Base-by-base conservation (phyloP, 164 flowering plant genomes). In the Houttuynia cordata region DNA sequence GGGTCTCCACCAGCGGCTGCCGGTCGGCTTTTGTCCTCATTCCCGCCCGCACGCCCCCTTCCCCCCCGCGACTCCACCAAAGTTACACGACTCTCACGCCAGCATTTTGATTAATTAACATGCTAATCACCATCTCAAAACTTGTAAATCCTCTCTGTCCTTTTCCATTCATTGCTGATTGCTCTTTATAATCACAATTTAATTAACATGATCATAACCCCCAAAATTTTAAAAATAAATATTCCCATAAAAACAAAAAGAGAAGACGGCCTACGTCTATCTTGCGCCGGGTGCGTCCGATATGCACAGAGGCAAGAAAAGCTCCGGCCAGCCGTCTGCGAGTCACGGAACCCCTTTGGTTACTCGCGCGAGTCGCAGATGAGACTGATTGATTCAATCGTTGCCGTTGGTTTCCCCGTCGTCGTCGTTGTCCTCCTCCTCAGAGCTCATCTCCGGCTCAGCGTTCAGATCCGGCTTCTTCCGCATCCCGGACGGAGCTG, bases 401-500 rank as follows among this genome's bases (percentile, higher is more conserved):
- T 22, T 12, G 30, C n/a, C 24, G 24, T 54, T 42, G 49, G 49
- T 18, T 23, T 54, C 57, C 10, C 9, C 57, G 22, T 54, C 57
- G 24, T 23, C 57, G 22, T 54, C 30, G 17, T 22, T 1, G 22
- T 54, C 57, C 2, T 54, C 57, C 1, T 54, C 57, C 22, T 61
- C 69, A 18, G 65, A 61, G 53, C 25, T 58, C 47, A 58, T 59
- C 8, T 65, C 49, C 49, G 49, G 49, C 49, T 42, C 64, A 25
- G 61, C 59, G 55, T 69, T 69, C 55, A 69, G 62, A 61, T 69
- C 65, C 5, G 65, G 68, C 20, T 53, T 64, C 15, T 37, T 60
- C 62, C 30, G 12, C 49, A 24, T 30, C 17, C 42, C 24, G 13
- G 13, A 10, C 24, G 18, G 12, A 53, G 0, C 22, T 13, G 45